These are phyloP conservation scores for Teratosphaeria nubilosa DNA, from an alignment of 2,329 filamentous ascomycete species.

Conservation along the genomic window DNA sequence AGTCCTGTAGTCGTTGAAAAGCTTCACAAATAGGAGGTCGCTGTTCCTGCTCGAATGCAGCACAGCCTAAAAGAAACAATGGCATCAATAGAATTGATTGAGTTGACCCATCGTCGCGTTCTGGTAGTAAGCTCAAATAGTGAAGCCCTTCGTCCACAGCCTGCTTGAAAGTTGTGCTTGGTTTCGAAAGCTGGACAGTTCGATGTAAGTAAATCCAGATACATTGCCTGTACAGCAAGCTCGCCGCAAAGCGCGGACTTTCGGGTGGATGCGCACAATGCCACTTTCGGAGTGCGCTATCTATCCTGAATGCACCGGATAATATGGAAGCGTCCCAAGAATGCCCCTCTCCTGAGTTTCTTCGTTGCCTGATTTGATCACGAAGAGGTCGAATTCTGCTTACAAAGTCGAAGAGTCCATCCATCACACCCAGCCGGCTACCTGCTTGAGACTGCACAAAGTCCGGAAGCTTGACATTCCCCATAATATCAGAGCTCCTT, in stretches of 20 bases:
- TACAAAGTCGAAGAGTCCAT: constrained; percentile 70
- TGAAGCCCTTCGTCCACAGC: constrained; percentile 49
- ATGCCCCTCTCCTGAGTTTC: constrained; percentile 52
- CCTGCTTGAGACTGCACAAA: constrained; percentile 47
- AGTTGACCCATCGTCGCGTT: constrained; percentile 30
- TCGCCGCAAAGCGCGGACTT: constrained; percentile 45
- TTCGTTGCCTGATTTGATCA: constrained; percentile 60
- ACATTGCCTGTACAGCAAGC: constrained; percentile 51
- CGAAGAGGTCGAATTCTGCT: constrained; percentile 69
- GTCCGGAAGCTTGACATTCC: constrained; percentile 43
- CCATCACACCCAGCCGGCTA: constrained; percentile 66
- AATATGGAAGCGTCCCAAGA: constrained; percentile 64
- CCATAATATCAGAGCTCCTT: constrained; percentile 42
- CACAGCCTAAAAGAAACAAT: constrained; percentile 51
- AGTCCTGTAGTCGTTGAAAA: constrained; percentile 45
- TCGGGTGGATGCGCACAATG: constrained; percentile 47
- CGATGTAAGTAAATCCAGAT: constrained; percentile 56
- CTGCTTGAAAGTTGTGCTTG: constrained; percentile 44
- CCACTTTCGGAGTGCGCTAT: constrained; percentile 66
- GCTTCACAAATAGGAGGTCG: constrained; percentile 45
- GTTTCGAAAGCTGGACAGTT: constrained; percentile 45
- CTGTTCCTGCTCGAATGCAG: constrained; percentile 46
- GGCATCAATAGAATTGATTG: constrained; percentile 53
- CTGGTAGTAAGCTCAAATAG: constrained; percentile 46
- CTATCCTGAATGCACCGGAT: constrained; percentile 64